Base-by-base conservation (phyloP, 1,284 basidiomycete species). In the Phlebopus sp. region DNA sequence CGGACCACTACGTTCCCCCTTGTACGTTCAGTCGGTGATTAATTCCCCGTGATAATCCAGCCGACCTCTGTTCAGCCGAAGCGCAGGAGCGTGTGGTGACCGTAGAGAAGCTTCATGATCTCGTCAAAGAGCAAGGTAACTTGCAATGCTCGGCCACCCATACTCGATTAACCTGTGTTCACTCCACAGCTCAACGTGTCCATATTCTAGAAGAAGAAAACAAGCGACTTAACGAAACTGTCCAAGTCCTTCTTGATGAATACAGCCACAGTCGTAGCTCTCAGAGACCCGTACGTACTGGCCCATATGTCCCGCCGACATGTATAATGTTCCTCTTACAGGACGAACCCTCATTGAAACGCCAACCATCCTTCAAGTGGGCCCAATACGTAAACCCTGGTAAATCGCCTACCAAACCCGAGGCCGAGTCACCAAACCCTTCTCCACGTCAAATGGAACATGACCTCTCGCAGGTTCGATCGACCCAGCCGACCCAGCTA, bases 1-100 rank as follows among this genome's bases (percentile, higher is more conserved):
- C 87, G 34, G 90, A 91, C 54, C 82, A 92, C 59, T 97, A 94
- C 70, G 78, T 92, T 21, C 94, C 94, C 18, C 91, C 90, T 56
- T 94, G 93, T 93, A 64, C 62, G 90, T 38, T 21, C 37, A 15
- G 21, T 11, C 5, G 11, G 5, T 40, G 4, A 17, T 10, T 39
- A 6, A 0, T 15, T 32, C 40, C 14, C 36, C 42, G 36, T 43
- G 46, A 34, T 38, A 40, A 51, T 42, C 41, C 13, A 46, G 42
- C 18, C 55, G 43, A 60, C 45, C 29, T 43, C 48, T 40, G 17
- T 19, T 39, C 37, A 89, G 86, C 88, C 31, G 87, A 89, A 66
- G 76, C 74, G 7, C 79, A 79, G 47, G 86, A 86, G 51, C 77
- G 76, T 35, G 70, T 69, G 34, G 55, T 84, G 17, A 82, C 81